Evolutionary conservation across 2,329 filamentous ascomycete species (phyloP).

Genomic region (Nothopassalora personata): DNA sequence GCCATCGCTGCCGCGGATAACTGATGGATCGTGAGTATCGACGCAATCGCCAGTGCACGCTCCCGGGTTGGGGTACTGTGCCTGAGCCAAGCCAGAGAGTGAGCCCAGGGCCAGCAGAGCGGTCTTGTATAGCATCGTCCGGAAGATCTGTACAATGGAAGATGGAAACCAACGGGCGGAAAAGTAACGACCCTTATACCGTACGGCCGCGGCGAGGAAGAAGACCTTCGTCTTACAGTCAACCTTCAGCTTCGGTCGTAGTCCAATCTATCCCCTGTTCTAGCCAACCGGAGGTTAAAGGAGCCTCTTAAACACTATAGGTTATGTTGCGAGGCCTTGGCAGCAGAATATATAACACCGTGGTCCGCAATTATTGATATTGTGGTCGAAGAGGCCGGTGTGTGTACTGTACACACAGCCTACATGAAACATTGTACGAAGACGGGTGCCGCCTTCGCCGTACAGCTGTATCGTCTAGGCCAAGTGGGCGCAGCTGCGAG

Average conservation of each 20-base stretch:
- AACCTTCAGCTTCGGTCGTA: too few relatives aligned
- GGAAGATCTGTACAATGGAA: neutral
- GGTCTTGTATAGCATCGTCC: conserved; percentile 19
- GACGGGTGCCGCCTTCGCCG: neutral
- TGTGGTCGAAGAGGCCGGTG: too few relatives aligned
- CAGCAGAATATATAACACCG: too few relatives aligned
- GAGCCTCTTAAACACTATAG: too few relatives aligned
- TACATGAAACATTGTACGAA: neutral
- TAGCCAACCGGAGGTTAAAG: too few relatives aligned
- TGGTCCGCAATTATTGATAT: too few relatives aligned
- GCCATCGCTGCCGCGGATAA: conserved; percentile 46
- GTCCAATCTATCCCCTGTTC: too few relatives aligned
- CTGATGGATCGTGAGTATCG: conserved; percentile 46
- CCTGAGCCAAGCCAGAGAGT: conserved; percentile 10
- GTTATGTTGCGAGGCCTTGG: too few relatives aligned
- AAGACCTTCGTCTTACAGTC: neutral
- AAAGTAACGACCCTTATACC: neutral
- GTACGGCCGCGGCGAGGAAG: neutral
- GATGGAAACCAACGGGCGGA: neutral
- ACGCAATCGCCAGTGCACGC: conserved; percentile 39
- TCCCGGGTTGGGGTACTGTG: conserved; percentile 38
- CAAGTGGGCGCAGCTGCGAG: neutral
- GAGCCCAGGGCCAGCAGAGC: conserved; percentile 15
- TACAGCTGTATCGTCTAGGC: neutral
- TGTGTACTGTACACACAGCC: too few relatives aligned